A percentile compares a stretch with the other conserved stretches of the same genome.
Evolutionary conservation across 257 asterid species (phyloP).

Genomic region (Penstemon davidsonii): DNA sequence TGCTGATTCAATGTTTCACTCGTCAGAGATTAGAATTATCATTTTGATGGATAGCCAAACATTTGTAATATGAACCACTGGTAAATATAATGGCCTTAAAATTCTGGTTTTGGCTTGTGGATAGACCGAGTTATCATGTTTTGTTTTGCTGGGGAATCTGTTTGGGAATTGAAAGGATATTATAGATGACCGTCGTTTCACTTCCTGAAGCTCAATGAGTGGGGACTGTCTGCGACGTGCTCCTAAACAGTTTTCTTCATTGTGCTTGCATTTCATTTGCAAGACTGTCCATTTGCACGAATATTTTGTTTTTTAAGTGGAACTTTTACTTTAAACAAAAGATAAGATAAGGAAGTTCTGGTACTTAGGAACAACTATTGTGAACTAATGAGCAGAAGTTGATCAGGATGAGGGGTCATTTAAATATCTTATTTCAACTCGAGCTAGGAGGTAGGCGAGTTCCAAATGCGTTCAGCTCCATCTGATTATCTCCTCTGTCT

Average conservation of each 20-base stretch:
- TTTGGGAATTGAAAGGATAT: conserved; percentile 8
- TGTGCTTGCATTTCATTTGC: background rate
- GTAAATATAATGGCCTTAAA: background rate
- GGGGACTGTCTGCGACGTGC: conserved; percentile 5
- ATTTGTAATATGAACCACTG: background rate
- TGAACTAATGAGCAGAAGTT: conserved; percentile 11
- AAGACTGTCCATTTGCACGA: background rate
- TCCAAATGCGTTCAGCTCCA: background rate
- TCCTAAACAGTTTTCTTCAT: background rate
- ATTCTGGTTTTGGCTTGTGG: conserved; percentile 21
- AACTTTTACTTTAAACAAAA: background rate
- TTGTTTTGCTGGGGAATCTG: conserved; percentile 3
- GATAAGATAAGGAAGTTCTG: background rate
- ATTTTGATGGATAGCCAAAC: background rate
- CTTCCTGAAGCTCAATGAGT: conserved; percentile 20
- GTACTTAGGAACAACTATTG: background rate
- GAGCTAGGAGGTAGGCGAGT: background rate
- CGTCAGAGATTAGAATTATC: background rate
- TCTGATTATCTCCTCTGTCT: conserved; percentile 11
- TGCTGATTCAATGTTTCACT: conserved; percentile 1
- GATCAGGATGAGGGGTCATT: conserved; percentile 10
- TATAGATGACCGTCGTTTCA: conserved; percentile 12
- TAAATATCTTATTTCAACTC: conserved; percentile 11
- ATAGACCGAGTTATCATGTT: conserved; percentile 15
- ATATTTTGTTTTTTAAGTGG: conserved; percentile 1